These are phyloP conservation scores for Ophiognomonia clavigignenti-juglandacearum DNA, from an alignment of 2,329 filamentous ascomycete species.

Conservation along the genomic window DNA sequence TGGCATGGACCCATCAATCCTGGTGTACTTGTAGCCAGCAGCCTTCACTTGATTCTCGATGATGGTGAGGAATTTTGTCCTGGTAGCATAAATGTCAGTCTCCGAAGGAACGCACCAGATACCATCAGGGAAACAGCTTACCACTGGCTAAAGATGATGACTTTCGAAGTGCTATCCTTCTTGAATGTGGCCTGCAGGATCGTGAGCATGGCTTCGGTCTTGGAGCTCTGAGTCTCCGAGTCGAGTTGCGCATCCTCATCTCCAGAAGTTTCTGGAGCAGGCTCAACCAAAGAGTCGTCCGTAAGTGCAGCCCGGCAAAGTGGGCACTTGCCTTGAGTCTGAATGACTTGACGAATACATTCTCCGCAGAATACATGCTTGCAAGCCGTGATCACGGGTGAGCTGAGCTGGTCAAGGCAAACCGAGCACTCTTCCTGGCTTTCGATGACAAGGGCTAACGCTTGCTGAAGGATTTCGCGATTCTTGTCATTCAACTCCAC, in stretches of 20 bases:
- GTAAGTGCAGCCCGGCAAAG: slow-evolving; percentile 71
- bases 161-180: slow-evolving; percentile 56
- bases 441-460: slow-evolving; percentile 73
- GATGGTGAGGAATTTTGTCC: slow-evolving; percentile 64
- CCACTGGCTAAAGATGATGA: slow-evolving; percentile 75
- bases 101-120: neutral
- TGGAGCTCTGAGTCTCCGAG: slow-evolving; percentile 66
- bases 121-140: neutral
- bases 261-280: slow-evolving; percentile 51
- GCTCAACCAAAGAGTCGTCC: slow-evolving; percentile 57
- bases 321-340: slow-evolving; percentile 74
- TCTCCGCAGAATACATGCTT: slow-evolving; percentile 72
- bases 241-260: slow-evolving; percentile 50
- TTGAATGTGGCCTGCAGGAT: slow-evolving; percentile 67
- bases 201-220: slow-evolving; percentile 73
- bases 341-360: slow-evolving; percentile 72
- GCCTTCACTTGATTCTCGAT: slow-evolving; percentile 63
- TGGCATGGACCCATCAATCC: slow-evolving; percentile 78
- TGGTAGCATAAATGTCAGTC: neutral
- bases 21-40: slow-evolving; percentile 57
- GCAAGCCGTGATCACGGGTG: slow-evolving; percentile 79
- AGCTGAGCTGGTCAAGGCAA: slow-evolving; percentile 67
- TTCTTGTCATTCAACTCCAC: slow-evolving; percentile 72
- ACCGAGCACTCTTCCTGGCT: slow-evolving; percentile 78
- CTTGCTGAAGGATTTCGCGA: slow-evolving; percentile 63